phyloP scores from a whole-genome alignment of 257 asterid species.

The Forsythia suspensa region DNA sequence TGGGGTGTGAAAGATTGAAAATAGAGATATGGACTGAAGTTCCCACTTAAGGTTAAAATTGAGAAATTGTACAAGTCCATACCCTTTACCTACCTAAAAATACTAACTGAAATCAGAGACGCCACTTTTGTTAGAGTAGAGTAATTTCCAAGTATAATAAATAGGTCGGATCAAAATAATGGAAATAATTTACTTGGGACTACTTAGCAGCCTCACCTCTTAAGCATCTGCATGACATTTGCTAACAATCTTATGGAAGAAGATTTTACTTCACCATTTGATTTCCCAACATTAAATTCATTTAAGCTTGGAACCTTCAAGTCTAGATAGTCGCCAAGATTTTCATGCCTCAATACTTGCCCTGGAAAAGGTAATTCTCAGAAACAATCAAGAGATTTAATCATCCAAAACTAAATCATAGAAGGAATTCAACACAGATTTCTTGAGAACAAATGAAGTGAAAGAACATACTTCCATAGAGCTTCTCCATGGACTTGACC shows the following conservation, averaged over 20 bases:
- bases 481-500: slow-evolving; percentile 71
- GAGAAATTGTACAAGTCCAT: not conserved
- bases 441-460: slow-evolving; percentile 10
- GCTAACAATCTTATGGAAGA: slow-evolving; percentile 54
- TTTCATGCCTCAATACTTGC: slow-evolving; percentile 83
- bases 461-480: slow-evolving; percentile 75
- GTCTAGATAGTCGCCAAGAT: slow-evolving; percentile 66
- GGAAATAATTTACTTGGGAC: slow-evolving; percentile 10
- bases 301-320: slow-evolving; percentile 81
- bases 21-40: not conserved
- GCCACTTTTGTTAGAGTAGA: not conserved
- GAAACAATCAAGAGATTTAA: slow-evolving; percentile 27
- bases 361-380: slow-evolving; percentile 56
- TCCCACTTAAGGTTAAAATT: not conserved
- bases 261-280: slow-evolving; percentile 55
- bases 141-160: not conserved
- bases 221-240: slow-evolving; percentile 61
- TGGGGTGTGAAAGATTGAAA: not conserved
- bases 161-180: slow-evolving; percentile 11
- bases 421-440: slow-evolving; percentile 1
- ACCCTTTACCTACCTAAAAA: not conserved
- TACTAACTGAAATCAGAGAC: not conserved
- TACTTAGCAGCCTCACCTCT: slow-evolving; percentile 58
- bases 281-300: slow-evolving; percentile 39
- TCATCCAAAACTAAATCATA: slow-evolving; percentile 11